Evolutionary conservation across 108 stramenopile genomes (phyloP), one percentile per base, ranked within the genome.

Genomic region (Schizochytrium sp.): DNA sequence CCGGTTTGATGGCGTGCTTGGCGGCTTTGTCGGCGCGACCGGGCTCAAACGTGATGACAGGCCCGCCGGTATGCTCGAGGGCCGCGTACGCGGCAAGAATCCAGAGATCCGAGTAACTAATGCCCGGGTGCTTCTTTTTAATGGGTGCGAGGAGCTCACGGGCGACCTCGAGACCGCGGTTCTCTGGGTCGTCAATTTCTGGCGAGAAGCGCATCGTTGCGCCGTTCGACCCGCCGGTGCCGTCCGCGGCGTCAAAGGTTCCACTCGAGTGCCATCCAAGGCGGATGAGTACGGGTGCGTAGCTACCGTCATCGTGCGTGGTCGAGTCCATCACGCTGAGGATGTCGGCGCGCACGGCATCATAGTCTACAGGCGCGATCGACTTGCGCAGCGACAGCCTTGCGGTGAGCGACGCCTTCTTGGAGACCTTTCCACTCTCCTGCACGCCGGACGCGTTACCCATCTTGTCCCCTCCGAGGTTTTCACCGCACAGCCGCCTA

Each of bases 181-280:
- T 99, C 60, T 96, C 97, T 6, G 96, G 97, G 91, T 97, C 96
- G 60, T 92, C 91, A 91, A 93, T 94, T 91, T 99, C 98, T 21
- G 97, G 97, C 43, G 89, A 93, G 90, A 97, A 98, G 48, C 98
- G 96, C 92, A 99, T 99, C 53, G 95, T 90, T 4, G 96, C 98
- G 47, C 98, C 98, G 90, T 96, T 95, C 60, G 95, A 95, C n/a
- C 99, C 99, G 5, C 71, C 98, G 92, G 58, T 95, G 91, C 57
- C 88, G 51, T 93, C 90, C 76, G 91, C 89, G 57, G 90, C 88
- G 87, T 94, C 94, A 88, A 88, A 96, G 87, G 96, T 96, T 47
- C 97, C 97, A 72, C 97, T 95, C 58, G 96, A 95, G 88, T 99
- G 98, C 98, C 98, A 99, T 2, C 97, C 97, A 60, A 99, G 95